A percentile compares a stretch with the other conserved stretches of the same genome.
Evolutionary conservation across 2,329 filamentous ascomycete genomes (phyloP).

Genomic region (Thyridium curvatum): DNA sequence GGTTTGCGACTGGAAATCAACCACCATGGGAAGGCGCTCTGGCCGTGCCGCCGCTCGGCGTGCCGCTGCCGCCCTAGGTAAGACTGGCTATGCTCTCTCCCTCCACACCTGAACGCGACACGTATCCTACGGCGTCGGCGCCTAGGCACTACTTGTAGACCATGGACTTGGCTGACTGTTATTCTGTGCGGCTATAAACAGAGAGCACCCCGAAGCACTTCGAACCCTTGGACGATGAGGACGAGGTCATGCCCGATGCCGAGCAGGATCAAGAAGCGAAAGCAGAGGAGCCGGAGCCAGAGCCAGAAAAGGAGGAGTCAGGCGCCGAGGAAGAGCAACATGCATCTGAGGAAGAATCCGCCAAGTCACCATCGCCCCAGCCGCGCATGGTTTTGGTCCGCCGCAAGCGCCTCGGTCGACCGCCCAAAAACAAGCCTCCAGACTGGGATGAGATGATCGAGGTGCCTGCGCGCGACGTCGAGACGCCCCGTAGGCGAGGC

Average conservation of each 20-base stretch:
- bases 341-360: conserved; percentile 27
- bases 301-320: conserved; percentile 36
- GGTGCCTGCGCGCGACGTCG: conserved; percentile 41
- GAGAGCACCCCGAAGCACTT: conserved; percentile 41
- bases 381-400: conserved; percentile 57
- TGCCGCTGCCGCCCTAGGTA: conserved; percentile 35
- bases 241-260: conserved; percentile 36
- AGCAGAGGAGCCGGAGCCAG: conserved; percentile 45
- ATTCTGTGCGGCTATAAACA: too few species aligned
- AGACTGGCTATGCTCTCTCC: conserved; percentile 7
- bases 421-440: conserved; percentile 76
- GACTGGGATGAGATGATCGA: conserved; percentile 67
- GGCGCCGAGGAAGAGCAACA: conserved; percentile 22
- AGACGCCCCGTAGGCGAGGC: conserved; percentile 56
- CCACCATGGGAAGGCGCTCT: conserved; percentile 27
- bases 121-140: too few species aligned
- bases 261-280: conserved; percentile 27
- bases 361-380: conserved; percentile 46
- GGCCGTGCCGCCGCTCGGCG: conserved; percentile 37
- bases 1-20: too few species aligned
- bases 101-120: too few species aligned
- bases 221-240: conserved; percentile 36
- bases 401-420: conserved; percentile 74
- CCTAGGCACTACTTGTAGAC: too few species aligned
- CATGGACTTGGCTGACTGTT: too few species aligned